These are phyloP conservation scores for Hexamita inflata DNA, from an alignment of 208 protist species.

Conservation along the genomic window DNA sequence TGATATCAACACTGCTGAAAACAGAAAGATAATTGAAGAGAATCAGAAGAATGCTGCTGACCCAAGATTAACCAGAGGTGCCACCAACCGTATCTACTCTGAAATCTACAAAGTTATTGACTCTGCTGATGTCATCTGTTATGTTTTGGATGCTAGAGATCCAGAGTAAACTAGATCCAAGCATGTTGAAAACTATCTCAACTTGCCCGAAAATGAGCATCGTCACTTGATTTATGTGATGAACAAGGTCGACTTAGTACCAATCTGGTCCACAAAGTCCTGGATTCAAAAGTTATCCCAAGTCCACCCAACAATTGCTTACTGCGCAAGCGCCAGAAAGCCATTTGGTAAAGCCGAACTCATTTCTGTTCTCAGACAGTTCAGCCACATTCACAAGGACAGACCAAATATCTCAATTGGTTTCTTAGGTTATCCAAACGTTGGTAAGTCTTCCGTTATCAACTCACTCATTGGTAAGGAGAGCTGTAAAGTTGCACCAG, in stretches of 20 bases:
- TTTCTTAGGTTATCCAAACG: conserved; percentile 96
- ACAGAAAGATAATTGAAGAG: background rate
- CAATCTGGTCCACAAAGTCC: conserved; percentile 78
- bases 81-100: conserved; percentile 92
- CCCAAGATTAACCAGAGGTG: conserved; percentile 78
- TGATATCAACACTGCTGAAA: background rate
- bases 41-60: conserved; percentile 32
- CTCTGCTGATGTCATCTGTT: conserved; percentile 93
- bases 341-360: conserved; percentile 95
- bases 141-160: conserved; percentile 85
- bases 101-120: conserved; percentile 99
- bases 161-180: conserved; percentile 85
- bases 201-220: conserved; percentile 69
- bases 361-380: conserved; percentile 91
- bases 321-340: conserved; percentile 92
- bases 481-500: conserved; percentile 93
- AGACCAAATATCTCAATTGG: conserved; percentile 71
- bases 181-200: conserved; percentile 51
- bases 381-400: conserved; percentile 61
- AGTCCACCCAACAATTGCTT: conserved; percentile 95
- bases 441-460: conserved; percentile 97
- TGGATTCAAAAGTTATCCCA: conserved; percentile 86
- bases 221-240: conserved; percentile 91
- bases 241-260: conserved; percentile 99
- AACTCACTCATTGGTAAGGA: conserved; percentile 85